Evolutionary conservation across 768 basidiomycete species (phyloP), one percentile per base, ranked within the genome.

Genomic region (Collybia mongolica): DNA sequence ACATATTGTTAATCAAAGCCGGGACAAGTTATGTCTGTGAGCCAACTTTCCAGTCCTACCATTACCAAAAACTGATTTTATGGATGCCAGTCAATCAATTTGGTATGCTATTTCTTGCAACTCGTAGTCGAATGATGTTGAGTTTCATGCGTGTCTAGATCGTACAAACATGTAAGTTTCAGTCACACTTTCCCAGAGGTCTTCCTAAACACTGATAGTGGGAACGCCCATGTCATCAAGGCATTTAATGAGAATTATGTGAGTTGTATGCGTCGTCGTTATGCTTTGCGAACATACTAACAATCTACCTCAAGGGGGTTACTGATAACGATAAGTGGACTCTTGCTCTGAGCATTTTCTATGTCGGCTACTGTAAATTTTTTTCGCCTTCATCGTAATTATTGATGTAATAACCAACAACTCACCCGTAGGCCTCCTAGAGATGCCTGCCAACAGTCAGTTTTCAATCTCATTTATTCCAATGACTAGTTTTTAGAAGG

Each of bases 301-400:
- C 26, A 44, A 26, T n/a, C n/a, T 14, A 29, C 35, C 12, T 39
- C 5, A 36, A 81, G 79, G 80, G 73, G 18, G 73, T 82, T 44
- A 73, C 74, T 18, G 63, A 68, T 39, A 83, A 83, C 56, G 68
- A 76, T 51, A 77, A 74, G 60, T 82, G 80, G 80, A 81, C 81
- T 0, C 60, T 82, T 8, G 81, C 72, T 3, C 60, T 82, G 39
- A 79, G 79, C 50, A 79, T 83, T 20, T 82, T 82, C 62, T 82
- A 82, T 51, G 78, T 81, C 20, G 81, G 81, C 39, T 82, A 82
- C 54, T 82, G 81, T 80, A 50, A 48, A 71, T 60, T 28, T 29
- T 5, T 24, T 14, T 2, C 17, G 1, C 12, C 35, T 22, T 8
- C n/a, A 29, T 22, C 24, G 1, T 44, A 4, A 18, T 17, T 2